These are phyloP conservation scores for Ceratobasidium sp. DNA, from an alignment of 1,284 basidiomycete genomes.

Conservation along the genomic window DNA sequence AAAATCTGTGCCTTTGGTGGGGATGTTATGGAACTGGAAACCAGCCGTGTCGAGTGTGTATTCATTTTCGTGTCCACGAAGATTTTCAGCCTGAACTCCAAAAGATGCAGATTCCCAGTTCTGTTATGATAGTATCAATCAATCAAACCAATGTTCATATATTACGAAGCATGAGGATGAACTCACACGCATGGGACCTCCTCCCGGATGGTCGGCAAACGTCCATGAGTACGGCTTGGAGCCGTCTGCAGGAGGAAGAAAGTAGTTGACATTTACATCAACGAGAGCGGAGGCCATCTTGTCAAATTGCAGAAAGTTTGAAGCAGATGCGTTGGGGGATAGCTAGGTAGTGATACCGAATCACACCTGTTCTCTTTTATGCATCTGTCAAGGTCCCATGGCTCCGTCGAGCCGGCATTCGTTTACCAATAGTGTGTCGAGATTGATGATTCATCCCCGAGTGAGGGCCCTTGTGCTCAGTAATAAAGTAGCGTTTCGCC, in stretches of 20 bases:
- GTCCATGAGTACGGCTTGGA: constrained; percentile 43
- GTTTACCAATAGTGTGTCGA: background rate
- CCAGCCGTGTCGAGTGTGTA: constrained; percentile 62
- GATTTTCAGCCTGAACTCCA: constrained; percentile 59
- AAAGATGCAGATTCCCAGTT: constrained; percentile 44
- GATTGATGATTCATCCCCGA: background rate
- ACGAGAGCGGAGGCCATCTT: constrained; percentile 37
- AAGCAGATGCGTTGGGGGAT: too few relatives aligned
- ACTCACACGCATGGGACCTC: constrained; percentile 26
- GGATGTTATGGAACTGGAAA: constrained; percentile 58
- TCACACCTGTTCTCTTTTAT: too few relatives aligned
- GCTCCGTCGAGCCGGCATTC: background rate
- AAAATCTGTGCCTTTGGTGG: constrained; percentile 50
- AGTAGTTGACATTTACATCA: constrained; percentile 42
- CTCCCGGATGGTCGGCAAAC: constrained; percentile 37
- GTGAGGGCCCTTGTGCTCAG: background rate
- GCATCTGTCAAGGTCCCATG: too few relatives aligned
- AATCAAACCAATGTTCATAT: background rate
- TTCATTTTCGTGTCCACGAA: constrained; percentile 60
- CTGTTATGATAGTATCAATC: background rate
- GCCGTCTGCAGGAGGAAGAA: constrained; percentile 43
- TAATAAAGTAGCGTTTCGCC: too few relatives aligned
- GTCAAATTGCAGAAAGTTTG: too few relatives aligned
- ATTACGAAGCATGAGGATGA: background rate
- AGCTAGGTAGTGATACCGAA: too few relatives aligned